These are phyloP conservation scores for Prunus salicina DNA, from an alignment of 306 rosid genomes.

Conservation along the genomic window DNA sequence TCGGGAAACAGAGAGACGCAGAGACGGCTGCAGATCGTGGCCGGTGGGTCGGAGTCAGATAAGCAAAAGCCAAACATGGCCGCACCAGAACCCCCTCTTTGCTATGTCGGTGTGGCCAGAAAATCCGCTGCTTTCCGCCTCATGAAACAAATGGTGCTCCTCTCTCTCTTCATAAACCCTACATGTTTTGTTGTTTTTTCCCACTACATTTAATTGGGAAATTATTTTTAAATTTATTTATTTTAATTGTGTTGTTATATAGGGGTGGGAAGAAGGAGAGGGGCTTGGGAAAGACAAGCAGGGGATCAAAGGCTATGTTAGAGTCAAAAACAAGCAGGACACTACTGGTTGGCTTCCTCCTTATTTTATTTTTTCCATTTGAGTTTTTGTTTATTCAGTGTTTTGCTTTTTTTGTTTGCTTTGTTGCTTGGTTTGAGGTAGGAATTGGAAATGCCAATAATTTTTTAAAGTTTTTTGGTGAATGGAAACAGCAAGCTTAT, in stretches of 20 bases:
- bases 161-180: not conserved
- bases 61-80: constrained; percentile 56
- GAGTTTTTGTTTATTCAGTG: not conserved
- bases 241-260: not conserved
- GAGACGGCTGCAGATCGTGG: constrained; percentile 26
- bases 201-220: not conserved
- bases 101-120: constrained; percentile 89
- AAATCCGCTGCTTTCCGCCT: constrained; percentile 92
- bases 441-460: not conserved
- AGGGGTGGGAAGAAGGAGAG: constrained; percentile 99
- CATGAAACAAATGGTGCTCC: constrained; percentile 90
- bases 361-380: not conserved
- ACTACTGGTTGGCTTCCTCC: constrained; percentile 50
- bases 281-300: constrained; percentile 96
- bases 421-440: not conserved
- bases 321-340: constrained; percentile 84
- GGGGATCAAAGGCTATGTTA: constrained; percentile 85
- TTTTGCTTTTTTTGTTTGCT: not conserved
- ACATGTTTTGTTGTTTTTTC: not conserved
- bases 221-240: not conserved
- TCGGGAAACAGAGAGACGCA: not conserved
- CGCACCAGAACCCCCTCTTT: constrained; percentile 82
- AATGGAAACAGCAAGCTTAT: not conserved
- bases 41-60: not conserved
- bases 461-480: not conserved